Evolutionary conservation across 495 filamentous ascomycete species (phyloP).

Genomic region (Lasiosphaeria ovina): DNA sequence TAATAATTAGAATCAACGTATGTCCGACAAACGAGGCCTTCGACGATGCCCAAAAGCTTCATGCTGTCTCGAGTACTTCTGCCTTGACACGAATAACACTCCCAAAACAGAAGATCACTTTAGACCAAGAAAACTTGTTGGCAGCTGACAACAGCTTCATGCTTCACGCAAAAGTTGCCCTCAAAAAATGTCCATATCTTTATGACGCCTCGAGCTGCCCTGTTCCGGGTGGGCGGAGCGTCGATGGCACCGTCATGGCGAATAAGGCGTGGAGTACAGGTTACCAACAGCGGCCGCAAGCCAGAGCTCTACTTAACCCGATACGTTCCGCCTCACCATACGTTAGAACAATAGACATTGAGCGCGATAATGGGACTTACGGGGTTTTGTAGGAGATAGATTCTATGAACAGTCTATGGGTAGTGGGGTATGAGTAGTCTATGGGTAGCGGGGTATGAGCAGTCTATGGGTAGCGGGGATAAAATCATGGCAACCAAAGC

Average conservation of each 20-base stretch:
- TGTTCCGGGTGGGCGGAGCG: not conserved
- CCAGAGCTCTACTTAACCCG: not conserved
- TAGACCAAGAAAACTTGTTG: not conserved
- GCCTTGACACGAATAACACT: not conserved
- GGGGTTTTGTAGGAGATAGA: not conserved
- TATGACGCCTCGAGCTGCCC: not conserved
- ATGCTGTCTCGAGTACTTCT: not conserved
- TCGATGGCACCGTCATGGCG: not conserved
- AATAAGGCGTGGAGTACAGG: not conserved
- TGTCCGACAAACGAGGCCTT: not conserved
- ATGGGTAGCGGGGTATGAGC: not conserved
- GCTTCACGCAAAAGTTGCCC: not conserved
- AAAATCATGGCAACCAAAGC: not conserved
- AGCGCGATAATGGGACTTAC: not conserved
- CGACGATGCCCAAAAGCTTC: not conserved
- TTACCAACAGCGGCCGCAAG: not conserved
- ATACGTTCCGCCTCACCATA: not conserved
- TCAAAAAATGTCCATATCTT: not conserved
- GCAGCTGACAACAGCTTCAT: not conserved
- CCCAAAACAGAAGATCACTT: not conserved
- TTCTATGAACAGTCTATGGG: not conserved
- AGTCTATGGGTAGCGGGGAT: not conserved
- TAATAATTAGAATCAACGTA: not conserved
- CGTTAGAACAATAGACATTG: not conserved
- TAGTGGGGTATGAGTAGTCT: not conserved